Evolutionary conservation across 2,329 filamentous ascomycete genomes (phyloP).

Genomic region (Setomelanomma holmii): DNA sequence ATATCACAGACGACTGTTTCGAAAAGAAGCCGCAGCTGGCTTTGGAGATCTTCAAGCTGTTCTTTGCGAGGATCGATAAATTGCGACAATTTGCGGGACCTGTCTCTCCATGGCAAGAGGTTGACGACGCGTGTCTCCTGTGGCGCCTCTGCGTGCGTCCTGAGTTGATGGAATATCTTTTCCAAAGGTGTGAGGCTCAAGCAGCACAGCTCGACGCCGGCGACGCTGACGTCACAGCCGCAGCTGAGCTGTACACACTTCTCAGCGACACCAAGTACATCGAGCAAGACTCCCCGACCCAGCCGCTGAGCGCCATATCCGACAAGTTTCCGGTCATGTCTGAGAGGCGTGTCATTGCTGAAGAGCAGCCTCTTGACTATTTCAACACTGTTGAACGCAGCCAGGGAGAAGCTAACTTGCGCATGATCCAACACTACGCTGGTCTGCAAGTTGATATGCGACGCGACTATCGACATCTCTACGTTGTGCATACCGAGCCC

Average conservation of each 20-base stretch:
- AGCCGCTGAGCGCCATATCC: constrained; percentile 9
- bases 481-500: constrained; percentile 41
- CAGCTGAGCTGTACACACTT: constrained; percentile 32
- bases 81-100: constrained; percentile 22
- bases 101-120: constrained; percentile 19
- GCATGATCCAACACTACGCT: constrained; percentile 37
- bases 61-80: constrained; percentile 37
- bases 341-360: constrained; percentile 25
- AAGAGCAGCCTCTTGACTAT: constrained; percentile 29
- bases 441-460: constrained; percentile 28
- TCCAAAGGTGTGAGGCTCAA: constrained; percentile 26
- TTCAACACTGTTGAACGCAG: constrained; percentile 26
- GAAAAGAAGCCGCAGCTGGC: constrained; percentile 47
- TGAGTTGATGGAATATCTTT: constrained; percentile 37
- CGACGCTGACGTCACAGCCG: constrained; percentile 13
- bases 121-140: constrained; percentile 30
- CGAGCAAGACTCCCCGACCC: constrained; percentile 29
- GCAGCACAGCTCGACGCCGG: constrained; percentile 21
- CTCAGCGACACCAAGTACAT: constrained; percentile 30
- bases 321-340: constrained; percentile 44
- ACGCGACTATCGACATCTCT: constrained; percentile 40
- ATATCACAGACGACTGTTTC: constrained; percentile 55
- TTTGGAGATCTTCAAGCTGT: constrained; percentile 44
- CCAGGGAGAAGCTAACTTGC: constrained; percentile 30
- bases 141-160: constrained; percentile 45